These are phyloP conservation scores for Avicennia marina DNA, from an alignment of 257 asterid genomes.

Conservation along the genomic window DNA sequence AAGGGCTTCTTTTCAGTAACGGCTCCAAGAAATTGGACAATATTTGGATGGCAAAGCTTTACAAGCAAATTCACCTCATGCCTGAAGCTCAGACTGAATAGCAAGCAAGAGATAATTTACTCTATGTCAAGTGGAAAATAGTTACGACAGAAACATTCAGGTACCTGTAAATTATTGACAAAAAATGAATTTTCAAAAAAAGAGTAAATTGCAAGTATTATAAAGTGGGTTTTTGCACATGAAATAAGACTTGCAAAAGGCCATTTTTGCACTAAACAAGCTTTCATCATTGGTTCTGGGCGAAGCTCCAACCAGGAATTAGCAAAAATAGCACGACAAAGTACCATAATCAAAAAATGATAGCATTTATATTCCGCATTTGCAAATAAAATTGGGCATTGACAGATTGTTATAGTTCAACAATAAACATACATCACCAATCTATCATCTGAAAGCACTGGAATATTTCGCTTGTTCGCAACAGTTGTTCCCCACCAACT, in stretches of 20 bases:
- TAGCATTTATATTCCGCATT: no score
- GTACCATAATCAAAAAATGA: no score
- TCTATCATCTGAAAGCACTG: conserved; percentile 95
- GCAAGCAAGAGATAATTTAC: conserved; percentile 10
- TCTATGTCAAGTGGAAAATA: no score
- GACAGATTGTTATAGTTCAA: conserved; percentile 11
- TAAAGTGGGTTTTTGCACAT: no score
- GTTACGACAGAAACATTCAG: no score
- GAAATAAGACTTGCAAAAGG: no score
- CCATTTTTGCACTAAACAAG: no score
- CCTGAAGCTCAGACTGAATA: conserved; percentile 91
- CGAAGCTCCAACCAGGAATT: no score
- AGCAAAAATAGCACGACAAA: no score
- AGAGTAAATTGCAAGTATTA: not conserved
- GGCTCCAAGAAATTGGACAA: conserved; percentile 99
- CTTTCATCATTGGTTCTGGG: no score
- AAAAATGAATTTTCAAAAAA: no score
- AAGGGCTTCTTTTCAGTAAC: conserved; percentile 92
- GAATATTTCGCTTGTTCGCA: conserved; percentile 96
- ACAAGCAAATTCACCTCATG: conserved; percentile 98
- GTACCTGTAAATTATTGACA: no score
- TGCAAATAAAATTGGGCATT: conserved; percentile 6
- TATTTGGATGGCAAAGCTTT: conserved; percentile 98
- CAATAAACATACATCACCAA: conserved; percentile 70
- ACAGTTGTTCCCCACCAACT: conserved; percentile 98